Conservation (phyloP, 108 stramenopile species). For the Schizochytrium sp. region DNA sequence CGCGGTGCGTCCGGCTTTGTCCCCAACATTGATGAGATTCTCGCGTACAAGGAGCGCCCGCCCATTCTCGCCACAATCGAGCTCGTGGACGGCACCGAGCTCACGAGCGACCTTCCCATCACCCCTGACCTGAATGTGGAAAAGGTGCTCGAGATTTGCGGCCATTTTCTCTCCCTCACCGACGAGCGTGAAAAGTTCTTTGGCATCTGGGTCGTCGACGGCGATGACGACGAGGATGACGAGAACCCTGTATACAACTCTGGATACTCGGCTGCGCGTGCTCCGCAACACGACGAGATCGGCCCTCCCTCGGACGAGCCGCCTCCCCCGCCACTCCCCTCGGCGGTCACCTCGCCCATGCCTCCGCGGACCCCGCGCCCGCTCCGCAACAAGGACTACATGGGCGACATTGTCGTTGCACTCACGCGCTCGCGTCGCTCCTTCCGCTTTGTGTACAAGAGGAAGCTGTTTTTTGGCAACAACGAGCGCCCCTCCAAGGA, state of each 20-base stretch:
- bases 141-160: conserved; percentile 57
- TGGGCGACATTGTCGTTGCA: conserved; percentile 58
- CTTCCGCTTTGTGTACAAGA: conserved; percentile 62
- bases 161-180: conserved; percentile 46
- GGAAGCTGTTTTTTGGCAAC: conserved; percentile 47
- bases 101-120: conserved; percentile 57
- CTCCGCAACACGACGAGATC: background rate
- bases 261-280: background rate
- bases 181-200: conserved; percentile 40
- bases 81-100: conserved; percentile 49
- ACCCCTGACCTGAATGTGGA: conserved; percentile 58
- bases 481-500: conserved; percentile 36
- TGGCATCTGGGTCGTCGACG: conserved; percentile 56
- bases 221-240: conserved; percentile 36
- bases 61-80: conserved; percentile 57
- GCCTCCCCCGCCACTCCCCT: background rate
- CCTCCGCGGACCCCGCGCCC: conserved; percentile 49
- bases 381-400: conserved; percentile 51
- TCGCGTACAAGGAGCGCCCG: conserved; percentile 61
- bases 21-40: conserved; percentile 55
- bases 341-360: background rate
- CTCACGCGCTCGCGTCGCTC: conserved; percentile 48
- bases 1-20: conserved; percentile 50
- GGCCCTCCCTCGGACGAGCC: conserved; percentile 2
- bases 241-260: conserved; percentile 14